Conservation (phyloP, 176 grass and related monocot genomes). For the Carex parvula region DNA sequence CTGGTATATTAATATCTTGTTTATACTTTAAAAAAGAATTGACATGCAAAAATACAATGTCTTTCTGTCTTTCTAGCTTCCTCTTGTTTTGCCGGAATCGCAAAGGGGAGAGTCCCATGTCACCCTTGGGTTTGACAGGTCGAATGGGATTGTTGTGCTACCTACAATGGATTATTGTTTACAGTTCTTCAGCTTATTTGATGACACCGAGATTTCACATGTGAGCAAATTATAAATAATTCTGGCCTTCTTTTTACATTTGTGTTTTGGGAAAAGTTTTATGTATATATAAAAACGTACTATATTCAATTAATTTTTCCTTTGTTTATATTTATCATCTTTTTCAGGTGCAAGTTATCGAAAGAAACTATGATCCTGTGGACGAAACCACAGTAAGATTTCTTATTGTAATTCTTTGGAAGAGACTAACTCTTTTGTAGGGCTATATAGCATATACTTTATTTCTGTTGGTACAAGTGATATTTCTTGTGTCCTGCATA, state of each 20-base stretch:
- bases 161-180: constrained; percentile 75
- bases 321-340: constrained; percentile 22
- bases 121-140: constrained; percentile 59
- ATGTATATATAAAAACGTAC: not conserved
- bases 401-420: not conserved
- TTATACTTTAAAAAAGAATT: not conserved
- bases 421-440: not conserved
- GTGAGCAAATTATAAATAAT: constrained; percentile 35
- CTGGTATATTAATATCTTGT: not conserved
- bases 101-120: constrained; percentile 15
- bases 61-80: constrained; percentile 43
- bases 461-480: not conserved
- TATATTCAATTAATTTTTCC: not conserved
- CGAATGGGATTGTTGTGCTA: constrained; percentile 59
- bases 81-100: constrained; percentile 31
- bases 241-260: not conserved
- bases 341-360: constrained; percentile 79
- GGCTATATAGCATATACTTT: not conserved
- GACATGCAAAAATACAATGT: constrained; percentile 14
- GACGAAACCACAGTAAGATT: constrained; percentile 73
- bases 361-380: constrained; percentile 91
- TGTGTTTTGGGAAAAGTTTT: not conserved
- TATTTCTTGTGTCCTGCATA: not conserved
- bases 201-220: constrained; percentile 79
- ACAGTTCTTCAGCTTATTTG: constrained; percentile 77